Conservation (phyloP, 2,329 filamentous ascomycete genomes). For the Xylaria sp. region DNA sequence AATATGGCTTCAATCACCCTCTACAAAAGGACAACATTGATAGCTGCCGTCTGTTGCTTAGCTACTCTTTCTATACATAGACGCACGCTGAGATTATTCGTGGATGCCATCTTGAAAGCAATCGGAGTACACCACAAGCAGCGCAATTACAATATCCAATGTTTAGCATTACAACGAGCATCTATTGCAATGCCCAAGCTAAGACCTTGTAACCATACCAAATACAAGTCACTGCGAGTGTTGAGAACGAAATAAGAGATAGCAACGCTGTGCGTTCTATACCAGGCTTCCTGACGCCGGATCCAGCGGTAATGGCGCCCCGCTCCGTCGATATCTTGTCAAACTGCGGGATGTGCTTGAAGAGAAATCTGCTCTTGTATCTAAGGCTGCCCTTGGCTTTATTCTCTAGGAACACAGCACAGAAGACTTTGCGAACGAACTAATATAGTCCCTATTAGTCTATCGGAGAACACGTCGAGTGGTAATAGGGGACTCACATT, state of each 20-base stretch:
- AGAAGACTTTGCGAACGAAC: slow-evolving; percentile 65
- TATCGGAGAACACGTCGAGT: slow-evolving; percentile 39
- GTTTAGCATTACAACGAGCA: not conserved
- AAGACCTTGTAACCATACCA: slow-evolving; percentile 35
- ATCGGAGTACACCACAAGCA: no score
- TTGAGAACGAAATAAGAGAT: slow-evolving; percentile 38
- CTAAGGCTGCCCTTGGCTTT: slow-evolving; percentile 69
- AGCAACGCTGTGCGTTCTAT: slow-evolving; percentile 48
- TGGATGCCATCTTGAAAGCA: no score
- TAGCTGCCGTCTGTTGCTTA: no score
- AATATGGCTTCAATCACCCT: no score
- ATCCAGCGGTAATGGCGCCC: slow-evolving; percentile 44
- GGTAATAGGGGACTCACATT: slow-evolving; percentile 48
- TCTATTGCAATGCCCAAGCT: slow-evolving; percentile 8
- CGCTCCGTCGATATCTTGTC: slow-evolving; percentile 52
- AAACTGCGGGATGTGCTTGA: slow-evolving; percentile 72
- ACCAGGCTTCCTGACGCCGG: slow-evolving; percentile 46
- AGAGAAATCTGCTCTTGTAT: slow-evolving; percentile 71
- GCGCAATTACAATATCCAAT: not conserved
- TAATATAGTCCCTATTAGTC: slow-evolving; percentile 27
- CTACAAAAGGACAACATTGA: no score
- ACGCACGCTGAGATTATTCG: no score
- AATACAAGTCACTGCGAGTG: slow-evolving; percentile 25
- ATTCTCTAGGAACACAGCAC: slow-evolving; percentile 69
- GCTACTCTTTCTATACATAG: no score